Evolutionary conservation across 371 early-diverging fungal species (phyloP).

Genomic region (Apophysomyces trapeziformis): DNA sequence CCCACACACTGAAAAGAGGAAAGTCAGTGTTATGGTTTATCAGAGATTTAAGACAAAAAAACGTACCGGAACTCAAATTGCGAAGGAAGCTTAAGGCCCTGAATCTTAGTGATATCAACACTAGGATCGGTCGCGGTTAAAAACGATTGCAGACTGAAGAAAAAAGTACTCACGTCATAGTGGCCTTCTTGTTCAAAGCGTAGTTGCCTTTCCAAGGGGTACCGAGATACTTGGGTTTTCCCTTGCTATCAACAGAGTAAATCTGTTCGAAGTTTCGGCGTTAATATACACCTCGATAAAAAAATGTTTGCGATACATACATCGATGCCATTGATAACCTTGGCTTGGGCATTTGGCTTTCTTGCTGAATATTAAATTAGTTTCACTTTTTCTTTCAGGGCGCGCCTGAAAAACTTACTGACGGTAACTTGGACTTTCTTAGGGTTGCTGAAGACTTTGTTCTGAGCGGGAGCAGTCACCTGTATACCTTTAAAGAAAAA

Average conservation of each 20-base stretch:
- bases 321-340: constrained; percentile 50
- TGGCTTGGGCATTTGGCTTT: constrained; percentile 43
- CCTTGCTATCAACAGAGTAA: constrained; percentile 41
- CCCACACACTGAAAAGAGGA: constrained; percentile 36
- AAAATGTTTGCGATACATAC: constrained; percentile 23
- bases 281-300: not conserved
- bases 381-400: not conserved
- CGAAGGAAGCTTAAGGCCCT: constrained; percentile 42
- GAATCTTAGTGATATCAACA: constrained; percentile 44
- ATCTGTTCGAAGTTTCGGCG: constrained; percentile 26
- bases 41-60: constrained; percentile 12
- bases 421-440: constrained; percentile 48
- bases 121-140: constrained; percentile 17
- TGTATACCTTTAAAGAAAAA: constrained; percentile 26
- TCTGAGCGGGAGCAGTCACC: constrained; percentile 38
- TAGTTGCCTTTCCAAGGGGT: constrained; percentile 52
- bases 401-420: constrained; percentile 35
- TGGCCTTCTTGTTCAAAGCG: constrained; percentile 43
- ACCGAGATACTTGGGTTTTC: constrained; percentile 41
- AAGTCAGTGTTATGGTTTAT: not conserved
- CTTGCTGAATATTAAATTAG: constrained; percentile 30
- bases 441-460: constrained; percentile 42
- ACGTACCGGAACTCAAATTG: constrained; percentile 56
- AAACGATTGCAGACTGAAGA: not conserved
- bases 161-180: constrained; percentile 38